These are phyloP conservation scores for Cladosporium cucumerinum DNA, from an alignment of 2,329 filamentous ascomycete genomes.

Conservation along the genomic window DNA sequence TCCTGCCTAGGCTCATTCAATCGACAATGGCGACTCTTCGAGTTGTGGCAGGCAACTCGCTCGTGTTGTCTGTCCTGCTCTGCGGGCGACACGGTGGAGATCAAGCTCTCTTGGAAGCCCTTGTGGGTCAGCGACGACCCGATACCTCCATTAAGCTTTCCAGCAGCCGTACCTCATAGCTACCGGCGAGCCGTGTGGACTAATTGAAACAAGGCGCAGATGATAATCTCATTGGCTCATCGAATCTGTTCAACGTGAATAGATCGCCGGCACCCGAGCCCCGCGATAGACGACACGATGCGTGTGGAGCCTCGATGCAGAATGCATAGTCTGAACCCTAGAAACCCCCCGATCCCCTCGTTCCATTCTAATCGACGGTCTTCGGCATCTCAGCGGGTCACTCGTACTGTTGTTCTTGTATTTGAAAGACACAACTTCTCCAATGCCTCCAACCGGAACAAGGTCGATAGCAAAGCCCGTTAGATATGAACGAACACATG, in stretches of 20 bases:
- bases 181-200: neutral
- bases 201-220: neutral
- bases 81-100: neutral
- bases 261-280: neutral
- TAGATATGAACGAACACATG: constrained; percentile 71
- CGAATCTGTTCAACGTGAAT: neutral
- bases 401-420: neutral
- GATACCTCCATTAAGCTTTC: neutral
- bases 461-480: constrained; percentile 30
- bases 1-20: too few species aligned
- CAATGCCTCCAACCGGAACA: neutral
- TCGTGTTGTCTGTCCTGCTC: neutral
- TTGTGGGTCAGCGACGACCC: neutral
- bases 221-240: neutral
- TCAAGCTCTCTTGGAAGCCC: neutral
- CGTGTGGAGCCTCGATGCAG: neutral
- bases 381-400: neutral
- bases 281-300: neutral
- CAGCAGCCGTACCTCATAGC: neutral
- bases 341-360: neutral
- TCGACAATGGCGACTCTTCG: neutral
- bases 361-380: neutral
- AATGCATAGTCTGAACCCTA: neutral
- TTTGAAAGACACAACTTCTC: neutral
- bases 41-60: neutral